A percentile compares a stretch with the other conserved stretches of the same genome.
These are phyloP conservation scores for Atkinsonella hypoxylon DNA, from an alignment of 2,329 filamentous ascomycete species.

Conservation along the genomic window DNA sequence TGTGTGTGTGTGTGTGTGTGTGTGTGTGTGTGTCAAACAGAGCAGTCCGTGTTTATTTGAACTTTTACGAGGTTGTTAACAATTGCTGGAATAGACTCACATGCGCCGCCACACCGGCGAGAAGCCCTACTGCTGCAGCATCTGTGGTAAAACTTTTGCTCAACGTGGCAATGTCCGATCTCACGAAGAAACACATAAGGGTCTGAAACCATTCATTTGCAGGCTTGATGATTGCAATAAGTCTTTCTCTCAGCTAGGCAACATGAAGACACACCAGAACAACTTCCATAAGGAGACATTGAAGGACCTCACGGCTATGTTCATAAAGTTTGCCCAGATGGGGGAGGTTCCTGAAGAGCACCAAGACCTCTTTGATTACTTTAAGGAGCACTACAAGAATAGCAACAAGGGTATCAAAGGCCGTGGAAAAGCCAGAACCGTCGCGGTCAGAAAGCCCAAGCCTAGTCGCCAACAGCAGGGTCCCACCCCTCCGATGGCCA, in stretches of 20 bases:
- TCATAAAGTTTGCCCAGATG: constrained; percentile 50
- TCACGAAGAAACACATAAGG: constrained; percentile 70
- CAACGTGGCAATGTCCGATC: constrained; percentile 77
- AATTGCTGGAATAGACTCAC: constrained; percentile 49
- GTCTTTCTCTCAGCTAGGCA: constrained; percentile 79
- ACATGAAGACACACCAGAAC: constrained; percentile 93
- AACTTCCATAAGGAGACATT: constrained; percentile 78
- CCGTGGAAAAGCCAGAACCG: constrained; percentile 71
- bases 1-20: constrained; percentile 1
- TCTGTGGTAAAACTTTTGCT: constrained; percentile 72
- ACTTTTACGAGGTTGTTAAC: background rate
- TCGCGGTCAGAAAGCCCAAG: constrained; percentile 27
- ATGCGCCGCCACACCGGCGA: constrained; percentile 80
- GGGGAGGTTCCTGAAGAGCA: constrained; percentile 50
- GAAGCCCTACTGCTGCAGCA: constrained; percentile 67
- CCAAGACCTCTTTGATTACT: constrained; percentile 72
- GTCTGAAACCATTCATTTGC: constrained; percentile 69
- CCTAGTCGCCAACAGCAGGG: constrained; percentile 7
- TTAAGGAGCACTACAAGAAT: constrained; percentile 85
- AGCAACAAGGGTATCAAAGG: constrained; percentile 98
- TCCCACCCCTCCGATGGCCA: constrained; percentile 17
- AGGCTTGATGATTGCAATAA: constrained; percentile 75
- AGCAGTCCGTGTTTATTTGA: no score
- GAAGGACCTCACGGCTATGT: constrained; percentile 55
- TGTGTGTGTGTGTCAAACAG: no score